Percentiles rank a stretch among this genome's conserved stretches.
Evolutionary conservation across 1,139 yeast species (phyloP).

Genomic region (Geotrichum citri-aurantii): DNA sequence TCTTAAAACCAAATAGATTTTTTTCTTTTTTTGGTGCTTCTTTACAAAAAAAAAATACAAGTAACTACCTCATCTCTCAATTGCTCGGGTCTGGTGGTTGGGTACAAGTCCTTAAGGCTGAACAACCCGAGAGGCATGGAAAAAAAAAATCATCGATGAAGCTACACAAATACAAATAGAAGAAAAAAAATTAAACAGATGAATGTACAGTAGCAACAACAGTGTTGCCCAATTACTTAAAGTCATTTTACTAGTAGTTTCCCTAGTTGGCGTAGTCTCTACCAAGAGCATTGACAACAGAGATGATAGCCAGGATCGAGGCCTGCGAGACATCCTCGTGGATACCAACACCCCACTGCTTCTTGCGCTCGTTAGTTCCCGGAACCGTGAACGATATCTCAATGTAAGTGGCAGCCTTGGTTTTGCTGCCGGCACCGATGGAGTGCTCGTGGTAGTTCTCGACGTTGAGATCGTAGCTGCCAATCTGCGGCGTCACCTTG

Average conservation of each 20-base stretch:
- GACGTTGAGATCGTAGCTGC: slow-evolving; percentile 51
- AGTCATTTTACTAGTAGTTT: neutral
- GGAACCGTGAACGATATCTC: slow-evolving; percentile 45
- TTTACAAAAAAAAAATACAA: too few relatives aligned
- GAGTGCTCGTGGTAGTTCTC: slow-evolving; percentile 88
- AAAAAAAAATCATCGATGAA: neutral
- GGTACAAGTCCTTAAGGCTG: too few relatives aligned
- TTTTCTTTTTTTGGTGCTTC: too few relatives aligned
- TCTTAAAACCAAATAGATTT: too few relatives aligned
- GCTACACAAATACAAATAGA: neutral
- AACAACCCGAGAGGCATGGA: too few relatives aligned
- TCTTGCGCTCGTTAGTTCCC: slow-evolving; percentile 36
- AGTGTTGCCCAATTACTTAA: neutral
- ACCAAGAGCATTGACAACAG: slow-evolving; percentile 52
- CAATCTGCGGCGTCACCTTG: slow-evolving; percentile 45
- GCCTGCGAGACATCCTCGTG: slow-evolving; percentile 92
- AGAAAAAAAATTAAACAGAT: neutral
- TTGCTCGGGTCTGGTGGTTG: too few relatives aligned
- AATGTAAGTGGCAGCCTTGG: slow-evolving; percentile 88
- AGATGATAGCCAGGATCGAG: slow-evolving; percentile 70
- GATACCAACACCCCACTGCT: slow-evolving; percentile 91
- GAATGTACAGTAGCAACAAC: neutral
- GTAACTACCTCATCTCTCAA: too few relatives aligned
- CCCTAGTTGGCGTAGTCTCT: slow-evolving; percentile 6
- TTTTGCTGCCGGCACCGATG: slow-evolving; percentile 75